These are phyloP conservation scores for Ophiostoma tasmaniense DNA, from an alignment of 2,329 filamentous ascomycete species.

Conservation along the genomic window DNA sequence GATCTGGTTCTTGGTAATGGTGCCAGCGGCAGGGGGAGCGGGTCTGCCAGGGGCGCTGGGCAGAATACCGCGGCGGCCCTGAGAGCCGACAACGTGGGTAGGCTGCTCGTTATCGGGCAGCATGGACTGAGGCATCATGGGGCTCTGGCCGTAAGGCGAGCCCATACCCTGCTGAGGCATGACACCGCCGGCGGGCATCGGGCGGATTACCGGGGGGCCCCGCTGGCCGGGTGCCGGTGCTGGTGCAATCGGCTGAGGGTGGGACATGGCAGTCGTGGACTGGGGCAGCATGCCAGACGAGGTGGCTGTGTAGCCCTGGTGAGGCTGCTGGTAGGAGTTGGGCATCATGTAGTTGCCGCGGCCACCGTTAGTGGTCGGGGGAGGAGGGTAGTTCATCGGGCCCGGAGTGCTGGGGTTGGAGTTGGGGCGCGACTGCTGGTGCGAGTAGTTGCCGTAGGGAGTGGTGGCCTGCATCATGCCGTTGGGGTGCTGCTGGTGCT, in stretches of 20 bases:
- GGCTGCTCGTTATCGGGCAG: slow-evolving; percentile 55
- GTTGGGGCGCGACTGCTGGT: slow-evolving; percentile 52
- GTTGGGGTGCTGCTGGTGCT: slow-evolving; percentile 26
- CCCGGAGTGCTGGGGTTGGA: slow-evolving; percentile 54
- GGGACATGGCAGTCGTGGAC: slow-evolving; percentile 56
- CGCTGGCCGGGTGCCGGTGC: slow-evolving; percentile 52
- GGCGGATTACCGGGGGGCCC: slow-evolving; percentile 52
- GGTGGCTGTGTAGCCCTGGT: slow-evolving; percentile 48
- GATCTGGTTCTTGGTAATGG: slow-evolving; percentile 69
- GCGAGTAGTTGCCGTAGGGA: slow-evolving; percentile 50
- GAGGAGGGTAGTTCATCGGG: slow-evolving; percentile 47
- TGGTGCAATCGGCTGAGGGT: slow-evolving; percentile 68
- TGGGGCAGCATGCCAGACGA: slow-evolving; percentile 54
- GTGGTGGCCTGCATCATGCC: slow-evolving; percentile 41
- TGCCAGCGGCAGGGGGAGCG: slow-evolving; percentile 63
- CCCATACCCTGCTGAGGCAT: slow-evolving; percentile 49
- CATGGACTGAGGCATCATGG: slow-evolving; percentile 48
- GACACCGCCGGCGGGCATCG: slow-evolving; percentile 61
- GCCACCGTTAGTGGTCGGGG: slow-evolving; percentile 37
- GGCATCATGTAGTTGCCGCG: slow-evolving; percentile 47
- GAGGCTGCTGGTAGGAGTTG: slow-evolving; percentile 44
- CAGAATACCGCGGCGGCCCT: slow-evolving; percentile 83
- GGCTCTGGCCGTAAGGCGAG: slow-evolving; percentile 52
- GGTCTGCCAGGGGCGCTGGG: slow-evolving; percentile 84
- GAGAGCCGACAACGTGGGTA: slow-evolving; percentile 89